Evolutionary conservation across 176 grass and related monocot genomes (phyloP).

Genomic region (Triticum dicoccoides): DNA sequence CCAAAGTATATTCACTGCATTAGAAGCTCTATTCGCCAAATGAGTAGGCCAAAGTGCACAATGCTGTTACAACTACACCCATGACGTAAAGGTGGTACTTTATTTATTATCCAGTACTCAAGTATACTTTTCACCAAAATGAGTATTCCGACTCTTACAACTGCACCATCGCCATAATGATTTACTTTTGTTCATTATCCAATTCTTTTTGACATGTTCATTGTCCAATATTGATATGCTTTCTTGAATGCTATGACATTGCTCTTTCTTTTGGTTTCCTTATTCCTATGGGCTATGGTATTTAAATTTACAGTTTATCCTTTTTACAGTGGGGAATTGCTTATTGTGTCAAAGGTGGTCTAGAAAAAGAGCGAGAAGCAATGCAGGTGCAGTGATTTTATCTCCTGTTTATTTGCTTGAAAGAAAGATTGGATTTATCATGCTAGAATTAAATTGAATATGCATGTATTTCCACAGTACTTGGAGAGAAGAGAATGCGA

Average conservation of each 20-base stretch:
- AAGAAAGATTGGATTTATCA: neutral
- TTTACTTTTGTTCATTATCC: neutral
- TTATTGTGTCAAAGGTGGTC: constrained; percentile 74
- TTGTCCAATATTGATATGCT: neutral
- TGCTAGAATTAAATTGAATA: constrained; percentile 4
- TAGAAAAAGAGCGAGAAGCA: constrained; percentile 69
- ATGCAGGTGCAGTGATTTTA: constrained; percentile 55
- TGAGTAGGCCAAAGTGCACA: neutral
- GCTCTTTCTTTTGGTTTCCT: neutral
- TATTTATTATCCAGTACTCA: neutral
- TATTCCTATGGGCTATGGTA: neutral
- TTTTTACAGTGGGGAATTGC: constrained; percentile 84
- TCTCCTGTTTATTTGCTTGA: neutral
- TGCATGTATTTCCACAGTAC: constrained; percentile 53
- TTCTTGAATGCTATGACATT: neutral
- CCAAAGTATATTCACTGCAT: neutral
- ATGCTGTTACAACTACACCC: neutral
- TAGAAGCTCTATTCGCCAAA: neutral
- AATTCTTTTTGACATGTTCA: no score
- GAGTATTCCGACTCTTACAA: neutral
- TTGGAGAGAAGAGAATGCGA: constrained; percentile 91
- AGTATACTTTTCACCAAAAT: neutral
- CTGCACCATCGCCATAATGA: neutral
- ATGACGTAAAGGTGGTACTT: neutral
- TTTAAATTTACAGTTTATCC: constrained; percentile 13